phyloP scores from a whole-genome alignment of 345 rosid genomes.

The Rhodamnia argentea region DNA sequence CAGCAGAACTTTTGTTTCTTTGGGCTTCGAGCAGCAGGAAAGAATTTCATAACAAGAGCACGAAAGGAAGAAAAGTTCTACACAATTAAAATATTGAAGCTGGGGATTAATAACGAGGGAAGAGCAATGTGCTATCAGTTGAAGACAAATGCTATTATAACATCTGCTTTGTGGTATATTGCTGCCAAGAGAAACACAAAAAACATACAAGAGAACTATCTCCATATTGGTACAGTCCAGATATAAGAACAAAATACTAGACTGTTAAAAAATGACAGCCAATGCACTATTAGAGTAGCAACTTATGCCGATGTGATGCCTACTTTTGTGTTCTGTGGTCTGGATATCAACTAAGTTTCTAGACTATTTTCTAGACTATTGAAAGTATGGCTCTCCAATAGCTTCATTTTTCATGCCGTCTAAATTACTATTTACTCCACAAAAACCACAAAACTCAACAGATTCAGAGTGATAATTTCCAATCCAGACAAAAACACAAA shows the following conservation, averaged over 20 bases:
- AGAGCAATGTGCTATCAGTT: neutral
- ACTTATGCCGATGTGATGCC: neutral
- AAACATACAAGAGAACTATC: neutral
- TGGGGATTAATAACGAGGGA: neutral
- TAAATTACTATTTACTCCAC: neutral
- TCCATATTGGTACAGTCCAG: neutral
- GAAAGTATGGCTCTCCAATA: neutral
- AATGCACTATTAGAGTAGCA: neutral
- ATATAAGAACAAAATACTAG: neutral
- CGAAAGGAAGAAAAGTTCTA: neutral
- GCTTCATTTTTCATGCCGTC: neutral
- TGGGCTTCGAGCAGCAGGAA: neutral
- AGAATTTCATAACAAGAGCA: neutral
- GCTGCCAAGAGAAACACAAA: neutral
- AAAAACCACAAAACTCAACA: neutral
- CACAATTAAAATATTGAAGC: neutral
- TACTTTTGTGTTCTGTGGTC: neutral
- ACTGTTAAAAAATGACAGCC: neutral
- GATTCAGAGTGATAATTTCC: neutral
- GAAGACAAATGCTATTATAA: neutral
- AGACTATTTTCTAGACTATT: neutral
- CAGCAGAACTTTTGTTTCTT: constrained; percentile 5
- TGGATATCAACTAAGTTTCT: neutral
- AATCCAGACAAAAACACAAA: neutral
- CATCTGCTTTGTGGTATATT: neutral